A percentile compares a stretch with the other conserved stretches of the same genome.
phyloP scores from a whole-genome alignment of 345 rosid species.

The Raphanus sativus region DNA sequence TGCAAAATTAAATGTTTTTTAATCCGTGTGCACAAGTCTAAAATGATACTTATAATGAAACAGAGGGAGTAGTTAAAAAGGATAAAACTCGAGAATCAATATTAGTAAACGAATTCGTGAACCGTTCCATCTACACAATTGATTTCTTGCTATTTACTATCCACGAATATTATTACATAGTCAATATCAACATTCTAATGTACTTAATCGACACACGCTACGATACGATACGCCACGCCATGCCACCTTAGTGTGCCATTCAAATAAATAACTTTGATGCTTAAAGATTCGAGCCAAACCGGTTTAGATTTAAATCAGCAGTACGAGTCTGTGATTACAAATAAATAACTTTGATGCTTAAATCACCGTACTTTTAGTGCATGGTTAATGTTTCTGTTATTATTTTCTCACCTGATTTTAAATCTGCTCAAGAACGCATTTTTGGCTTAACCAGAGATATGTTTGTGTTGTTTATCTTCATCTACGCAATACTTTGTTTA shows the following conservation, averaged over 20 bases:
- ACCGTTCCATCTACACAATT: background rate
- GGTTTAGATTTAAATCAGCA: background rate
- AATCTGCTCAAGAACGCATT: background rate
- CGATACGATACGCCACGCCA: background rate
- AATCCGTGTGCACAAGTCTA: too few species aligned
- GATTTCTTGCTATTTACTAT: background rate
- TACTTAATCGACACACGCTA: background rate
- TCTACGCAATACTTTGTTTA: background rate
- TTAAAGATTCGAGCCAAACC: background rate
- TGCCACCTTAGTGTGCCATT: background rate
- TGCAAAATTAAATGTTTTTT: too few species aligned
- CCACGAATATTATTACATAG: background rate
- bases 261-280: background rate
- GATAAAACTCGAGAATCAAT: background rate
- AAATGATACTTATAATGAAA: too few species aligned
- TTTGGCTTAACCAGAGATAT: background rate
- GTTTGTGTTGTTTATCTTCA: background rate
- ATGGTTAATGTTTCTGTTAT: background rate
- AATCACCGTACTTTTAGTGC: too few species aligned
- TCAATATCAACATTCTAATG: background rate
- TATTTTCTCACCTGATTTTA: background rate
- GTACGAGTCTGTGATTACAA: too few species aligned
- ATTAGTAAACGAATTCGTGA: background rate
- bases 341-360: too few species aligned
- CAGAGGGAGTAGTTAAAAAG: too few species aligned